Percentiles rank a stretch among this genome's conserved stretches.
These are phyloP conservation scores for Globisporangium apiculatum DNA, from an alignment of 352 stramenopile species.

Conservation along the genomic window DNA sequence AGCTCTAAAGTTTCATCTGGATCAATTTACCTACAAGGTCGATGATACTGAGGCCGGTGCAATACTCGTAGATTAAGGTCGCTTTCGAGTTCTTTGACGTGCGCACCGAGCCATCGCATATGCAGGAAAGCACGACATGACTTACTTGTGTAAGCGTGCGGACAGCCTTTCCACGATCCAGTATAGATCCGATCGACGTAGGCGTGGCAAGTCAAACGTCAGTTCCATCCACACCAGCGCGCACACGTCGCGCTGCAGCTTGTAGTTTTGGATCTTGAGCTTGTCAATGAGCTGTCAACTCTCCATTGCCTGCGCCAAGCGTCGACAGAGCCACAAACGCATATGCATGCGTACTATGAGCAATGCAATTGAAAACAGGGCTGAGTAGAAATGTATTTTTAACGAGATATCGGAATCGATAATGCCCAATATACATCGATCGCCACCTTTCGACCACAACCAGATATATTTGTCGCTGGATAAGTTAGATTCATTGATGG, in stretches of 20 bases:
- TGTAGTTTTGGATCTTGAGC: conserved; percentile 48
- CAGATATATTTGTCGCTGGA: too few species aligned
- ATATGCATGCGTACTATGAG: too few species aligned
- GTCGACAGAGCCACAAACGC: background rate
- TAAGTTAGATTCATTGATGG: too few species aligned
- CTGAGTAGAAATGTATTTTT: too few species aligned
- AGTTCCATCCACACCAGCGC: too few species aligned
- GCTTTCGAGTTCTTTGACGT: conserved; percentile 43
- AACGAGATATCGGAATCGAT: too few species aligned
- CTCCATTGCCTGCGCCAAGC: conserved; percentile 41
- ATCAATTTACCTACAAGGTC: conserved; percentile 56
- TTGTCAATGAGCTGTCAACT: conserved; percentile 43
- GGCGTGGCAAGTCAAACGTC: background rate
- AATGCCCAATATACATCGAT: background rate
- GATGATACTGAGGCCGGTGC: conserved; percentile 38
- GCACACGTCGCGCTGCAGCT: conserved; percentile 52
- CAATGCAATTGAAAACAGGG: too few species aligned
- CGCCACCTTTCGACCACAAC: background rate
- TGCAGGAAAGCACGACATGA: too few species aligned
- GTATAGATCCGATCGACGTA: background rate
- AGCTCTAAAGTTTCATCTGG: conserved; percentile 48
- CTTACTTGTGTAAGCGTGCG: too few species aligned
- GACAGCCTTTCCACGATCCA: background rate
- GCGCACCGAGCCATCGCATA: background rate
- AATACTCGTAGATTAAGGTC: conserved; percentile 55